These are phyloP conservation scores for Vigna angularis DNA, from an alignment of 306 rosid species.

Conservation along the genomic window DNA sequence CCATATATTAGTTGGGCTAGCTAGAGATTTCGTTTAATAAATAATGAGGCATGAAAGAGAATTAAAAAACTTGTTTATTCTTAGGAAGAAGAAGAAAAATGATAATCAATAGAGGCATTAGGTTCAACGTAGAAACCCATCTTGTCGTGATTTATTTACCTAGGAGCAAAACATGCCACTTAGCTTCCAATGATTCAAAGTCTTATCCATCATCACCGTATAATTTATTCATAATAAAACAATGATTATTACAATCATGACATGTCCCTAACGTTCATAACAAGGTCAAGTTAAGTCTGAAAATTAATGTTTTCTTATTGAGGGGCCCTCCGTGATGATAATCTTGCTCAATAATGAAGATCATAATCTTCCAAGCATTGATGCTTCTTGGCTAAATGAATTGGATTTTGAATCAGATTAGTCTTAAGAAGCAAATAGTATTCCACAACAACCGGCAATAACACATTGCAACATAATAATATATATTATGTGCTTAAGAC, in stretches of 20 bases:
- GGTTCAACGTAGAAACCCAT: constrained; percentile 11
- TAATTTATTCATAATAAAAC: constrained; percentile 8
- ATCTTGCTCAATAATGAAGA: constrained; percentile 22
- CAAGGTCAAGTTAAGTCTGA: not conserved
- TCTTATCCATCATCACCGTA: constrained; percentile 11
- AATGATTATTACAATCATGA: constrained; percentile 28
- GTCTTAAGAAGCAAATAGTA: constrained; percentile 9
- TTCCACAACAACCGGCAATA: constrained; percentile 46
- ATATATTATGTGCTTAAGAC: not conserved
- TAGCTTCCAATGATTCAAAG: constrained; percentile 25
- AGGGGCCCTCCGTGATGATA: constrained; percentile 14
- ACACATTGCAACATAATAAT: constrained; percentile 29
- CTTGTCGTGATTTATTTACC: not conserved
- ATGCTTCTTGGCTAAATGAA: constrained; percentile 42
- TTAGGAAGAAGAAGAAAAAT: not conserved
- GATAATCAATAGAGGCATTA: not conserved
- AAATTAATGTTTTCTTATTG: not conserved
- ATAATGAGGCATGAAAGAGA: not conserved
- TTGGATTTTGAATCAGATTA: constrained; percentile 32
- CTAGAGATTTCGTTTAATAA: not conserved
- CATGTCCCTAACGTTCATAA: constrained; percentile 3
- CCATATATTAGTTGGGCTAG: not conserved
- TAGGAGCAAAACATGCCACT: not conserved
- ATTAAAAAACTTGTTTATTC: not conserved
- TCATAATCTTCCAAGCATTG: constrained; percentile 29